Evolutionary conservation across 108 stramenopile genomes (phyloP).

Genomic region (Cyclotella cryptica): DNA sequence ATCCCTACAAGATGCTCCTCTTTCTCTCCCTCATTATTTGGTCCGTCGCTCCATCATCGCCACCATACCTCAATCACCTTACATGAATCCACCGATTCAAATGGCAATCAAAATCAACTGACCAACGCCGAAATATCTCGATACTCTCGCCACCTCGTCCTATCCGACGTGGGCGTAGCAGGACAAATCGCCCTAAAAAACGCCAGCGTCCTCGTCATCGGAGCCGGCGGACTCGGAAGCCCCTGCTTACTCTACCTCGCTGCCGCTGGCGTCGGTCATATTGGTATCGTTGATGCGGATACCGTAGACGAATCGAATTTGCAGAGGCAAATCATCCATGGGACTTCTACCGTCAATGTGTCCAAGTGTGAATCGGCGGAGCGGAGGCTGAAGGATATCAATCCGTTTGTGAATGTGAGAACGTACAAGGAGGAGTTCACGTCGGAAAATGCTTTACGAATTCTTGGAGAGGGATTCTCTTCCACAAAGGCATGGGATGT

Average conservation of each 20-base stretch:
- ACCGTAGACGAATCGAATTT: constrained; percentile 94
- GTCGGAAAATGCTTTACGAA: constrained; percentile 73
- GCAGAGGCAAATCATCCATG: constrained; percentile 96
- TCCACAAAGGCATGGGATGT: constrained; percentile 63
- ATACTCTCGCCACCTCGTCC: constrained; percentile 93
- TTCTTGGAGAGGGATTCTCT: constrained; percentile 68
- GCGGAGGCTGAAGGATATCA: constrained; percentile 77
- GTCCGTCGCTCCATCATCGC: not conserved
- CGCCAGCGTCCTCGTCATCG: constrained; percentile 85
- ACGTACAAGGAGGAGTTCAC: constrained; percentile 80
- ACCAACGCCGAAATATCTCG: constrained; percentile 81
- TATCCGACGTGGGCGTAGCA: constrained; percentile 80
- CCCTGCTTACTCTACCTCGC: constrained; percentile 94
- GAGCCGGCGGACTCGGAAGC: constrained; percentile 96
- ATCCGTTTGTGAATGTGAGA: constrained; percentile 81
- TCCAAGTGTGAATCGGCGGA: constrained; percentile 87
- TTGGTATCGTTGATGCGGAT: constrained; percentile 95
- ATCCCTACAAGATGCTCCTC: not conserved
- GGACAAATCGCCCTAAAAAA: constrained; percentile 82
- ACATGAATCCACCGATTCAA: not conserved
- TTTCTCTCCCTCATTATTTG: not conserved
- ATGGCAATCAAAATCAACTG: not conserved
- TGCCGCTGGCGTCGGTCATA: constrained; percentile 91
- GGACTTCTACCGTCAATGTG: constrained; percentile 75
- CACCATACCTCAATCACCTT: not conserved